A percentile compares a stretch with the other conserved stretches of the same genome.
Conservation (phyloP, 2,329 filamentous ascomycete genomes). For the Xylaria sp. region DNA sequence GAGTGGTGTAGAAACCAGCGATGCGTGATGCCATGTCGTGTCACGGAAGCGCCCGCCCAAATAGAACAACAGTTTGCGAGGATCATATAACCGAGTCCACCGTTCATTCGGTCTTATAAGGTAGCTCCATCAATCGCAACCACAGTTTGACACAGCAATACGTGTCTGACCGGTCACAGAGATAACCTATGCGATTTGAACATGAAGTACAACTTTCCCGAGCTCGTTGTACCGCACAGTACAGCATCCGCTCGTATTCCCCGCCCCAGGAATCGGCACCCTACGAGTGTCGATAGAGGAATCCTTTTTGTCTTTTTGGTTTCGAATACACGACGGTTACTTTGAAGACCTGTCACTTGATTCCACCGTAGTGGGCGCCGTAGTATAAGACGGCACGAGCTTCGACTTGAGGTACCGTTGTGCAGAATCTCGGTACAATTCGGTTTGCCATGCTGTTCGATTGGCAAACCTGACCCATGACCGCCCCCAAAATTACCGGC, state of each 20-base stretch:
- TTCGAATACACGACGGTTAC: not conserved
- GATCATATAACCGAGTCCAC: slow-evolving; percentile 22
- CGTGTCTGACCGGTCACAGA: slow-evolving; percentile 36
- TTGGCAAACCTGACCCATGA: slow-evolving; percentile 18
- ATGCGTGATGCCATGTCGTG: slow-evolving; percentile 29
- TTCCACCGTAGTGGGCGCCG: not conserved
- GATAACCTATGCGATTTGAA: slow-evolving; percentile 19
- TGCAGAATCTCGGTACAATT: slow-evolving; percentile 22
- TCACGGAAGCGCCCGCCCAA: slow-evolving; percentile 30
- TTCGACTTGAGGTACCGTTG: slow-evolving; percentile 21
- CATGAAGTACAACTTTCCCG: slow-evolving; percentile 25
- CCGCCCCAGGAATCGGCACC: slow-evolving; percentile 20
- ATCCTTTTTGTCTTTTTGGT: not conserved
- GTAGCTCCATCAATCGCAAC: slow-evolving; percentile 23
- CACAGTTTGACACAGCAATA: slow-evolving; percentile 19
- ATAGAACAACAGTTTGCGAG: slow-evolving; percentile 40
- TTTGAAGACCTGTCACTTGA: slow-evolving; percentile 1
- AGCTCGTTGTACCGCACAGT: slow-evolving; percentile 24
- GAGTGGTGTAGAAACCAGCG: slow-evolving; percentile 15
- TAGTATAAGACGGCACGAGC: slow-evolving; percentile 21
- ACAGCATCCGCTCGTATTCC: slow-evolving; percentile 22
- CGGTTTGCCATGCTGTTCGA: slow-evolving; percentile 15
- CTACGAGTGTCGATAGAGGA: slow-evolving; percentile 29
- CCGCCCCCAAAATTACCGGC: slow-evolving; percentile 8
- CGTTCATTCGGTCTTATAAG: slow-evolving; percentile 23